Base-by-base conservation (phyloP, 176 grass and related monocot genomes). In the Triticum urartu region DNA sequence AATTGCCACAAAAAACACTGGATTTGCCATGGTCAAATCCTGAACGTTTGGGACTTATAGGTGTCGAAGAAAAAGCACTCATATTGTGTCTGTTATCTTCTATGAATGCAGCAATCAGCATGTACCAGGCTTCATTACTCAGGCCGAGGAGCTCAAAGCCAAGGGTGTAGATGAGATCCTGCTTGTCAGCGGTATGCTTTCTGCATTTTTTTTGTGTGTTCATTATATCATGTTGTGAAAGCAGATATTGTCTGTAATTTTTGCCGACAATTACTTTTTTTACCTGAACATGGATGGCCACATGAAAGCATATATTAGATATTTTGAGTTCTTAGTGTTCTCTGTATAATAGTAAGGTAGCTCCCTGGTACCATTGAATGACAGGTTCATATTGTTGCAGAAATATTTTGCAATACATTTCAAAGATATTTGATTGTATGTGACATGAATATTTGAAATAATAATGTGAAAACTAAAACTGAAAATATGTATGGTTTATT, bases 161-260 rank as follows among this genome's bases (percentile, higher is more conserved):
- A 99, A 99, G 92, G 94, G 97, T 69, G 90, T 99, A 33, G 92
- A 99, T 6, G 97, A 96, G 67, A 96, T 99, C 79, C 72, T 99
- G 34, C 88, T 96, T 72, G 63, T 99, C 74, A 94, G 94, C 10
- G 97, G 94, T 97, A 91, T 32, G 64, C 30, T 91, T 61, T 18
- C 50, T 11, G 3, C 0, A 24, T 34, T 39, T 68, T 77, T 11
- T 26, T 33, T 47, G 0, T 72, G 13, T 72, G 14, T 82, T 35
- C 65, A 12, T 48, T 3, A 59, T 38, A 59, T 38, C 25, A 32
- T 64, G 20, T 52, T 69, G 21, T 28, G 2, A 61, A 81, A 66
- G 25, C 20, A 60, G 45, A 66, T 85, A 35, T 76, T 32, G 9
- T 30, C 5, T 4, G 21, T 22, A 30, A 35, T n/a, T 22, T 15